Conservation (phyloP, 768 basidiomycete species). For the Auricularia heimuer region DNA sequence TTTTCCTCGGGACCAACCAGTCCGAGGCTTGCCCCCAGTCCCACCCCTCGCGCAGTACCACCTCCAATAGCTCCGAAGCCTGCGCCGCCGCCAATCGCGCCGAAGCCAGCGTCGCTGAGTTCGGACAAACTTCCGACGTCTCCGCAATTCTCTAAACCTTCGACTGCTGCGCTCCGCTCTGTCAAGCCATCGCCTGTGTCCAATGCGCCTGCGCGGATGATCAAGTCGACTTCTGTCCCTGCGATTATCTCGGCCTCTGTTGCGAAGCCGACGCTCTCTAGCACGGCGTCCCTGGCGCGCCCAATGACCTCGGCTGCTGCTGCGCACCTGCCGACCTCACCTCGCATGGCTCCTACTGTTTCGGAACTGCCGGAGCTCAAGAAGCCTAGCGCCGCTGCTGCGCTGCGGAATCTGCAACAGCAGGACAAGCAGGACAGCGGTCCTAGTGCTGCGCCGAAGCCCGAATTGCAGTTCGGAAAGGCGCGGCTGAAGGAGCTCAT, state of each 20-base stretch:
- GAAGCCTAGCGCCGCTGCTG: neutral
- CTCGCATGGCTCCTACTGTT: slow-evolving; percentile 7
- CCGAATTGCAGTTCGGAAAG: slow-evolving; percentile 64
- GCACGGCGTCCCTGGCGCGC: slow-evolving; percentile 66
- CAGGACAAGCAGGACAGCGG: neutral
- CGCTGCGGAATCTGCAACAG: neutral
- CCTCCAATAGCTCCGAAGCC: neutral
- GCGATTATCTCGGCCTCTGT: slow-evolving; percentile 62
- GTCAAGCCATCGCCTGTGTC: neutral
- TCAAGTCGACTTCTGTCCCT: slow-evolving; percentile 59
- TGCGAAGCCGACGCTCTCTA: slow-evolving; percentile 62
- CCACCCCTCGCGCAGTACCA: neutral
- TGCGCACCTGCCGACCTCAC: neutral
- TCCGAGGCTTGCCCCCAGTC: neutral
- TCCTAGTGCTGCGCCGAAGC: slow-evolving; percentile 8
- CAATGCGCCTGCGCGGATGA: slow-evolving; percentile 24
- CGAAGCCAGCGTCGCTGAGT: neutral
- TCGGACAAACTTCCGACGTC: neutral
- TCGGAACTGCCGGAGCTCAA: slow-evolving; percentile 3
- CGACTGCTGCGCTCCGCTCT: neutral
- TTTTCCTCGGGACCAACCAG: neutral
- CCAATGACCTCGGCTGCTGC: slow-evolving; percentile 18
- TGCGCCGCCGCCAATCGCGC: neutral
- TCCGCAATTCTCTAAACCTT: neutral
- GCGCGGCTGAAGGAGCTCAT: slow-evolving; percentile 69